phyloP scores from a whole-genome alignment of 257 asterid species.

The Apocynum venetum region DNA sequence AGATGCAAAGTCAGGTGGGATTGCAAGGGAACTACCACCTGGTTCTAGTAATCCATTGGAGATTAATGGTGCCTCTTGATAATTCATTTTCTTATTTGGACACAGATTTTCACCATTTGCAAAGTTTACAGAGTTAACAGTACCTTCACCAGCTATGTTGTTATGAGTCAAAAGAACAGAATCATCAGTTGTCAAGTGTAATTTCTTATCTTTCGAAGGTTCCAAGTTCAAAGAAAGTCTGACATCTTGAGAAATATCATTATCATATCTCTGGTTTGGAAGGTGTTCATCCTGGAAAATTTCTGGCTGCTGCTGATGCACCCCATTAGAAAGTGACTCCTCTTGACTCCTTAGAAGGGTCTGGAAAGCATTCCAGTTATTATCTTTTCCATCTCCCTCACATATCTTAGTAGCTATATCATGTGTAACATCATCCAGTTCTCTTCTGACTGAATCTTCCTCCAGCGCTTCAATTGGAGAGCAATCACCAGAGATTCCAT shows the following conservation, averaged over 20 bases:
- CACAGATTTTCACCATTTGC: conserved; percentile 42
- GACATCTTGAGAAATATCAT: conserved; percentile 26
- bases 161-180: conserved; percentile 45
- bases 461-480: conserved; percentile 43
- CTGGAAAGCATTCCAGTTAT: conserved; percentile 71
- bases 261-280: conserved; percentile 30
- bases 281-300: conserved; percentile 40
- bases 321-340: conserved; percentile 31
- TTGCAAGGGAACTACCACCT: conserved; percentile 20
- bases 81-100: conserved; percentile 36
- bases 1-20: conserved; percentile 42
- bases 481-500: conserved; percentile 43
- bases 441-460: conserved; percentile 58
- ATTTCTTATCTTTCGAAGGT: conserved; percentile 35
- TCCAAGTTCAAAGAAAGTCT: conserved; percentile 29
- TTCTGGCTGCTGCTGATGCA: conserved; percentile 21
- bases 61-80: conserved; percentile 39
- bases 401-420: conserved; percentile 23
- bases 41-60: conserved; percentile 32
- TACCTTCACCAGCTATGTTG: conserved; percentile 33
- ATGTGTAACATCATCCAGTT: conserved; percentile 36
- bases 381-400: conserved; percentile 33
- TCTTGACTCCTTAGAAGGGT: conserved; percentile 57
- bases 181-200: conserved; percentile 38
- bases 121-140: conserved; percentile 32